Evolutionary conservation across 768 basidiomycete genomes (phyloP).

Genomic region (Amylocystis lapponica): DNA sequence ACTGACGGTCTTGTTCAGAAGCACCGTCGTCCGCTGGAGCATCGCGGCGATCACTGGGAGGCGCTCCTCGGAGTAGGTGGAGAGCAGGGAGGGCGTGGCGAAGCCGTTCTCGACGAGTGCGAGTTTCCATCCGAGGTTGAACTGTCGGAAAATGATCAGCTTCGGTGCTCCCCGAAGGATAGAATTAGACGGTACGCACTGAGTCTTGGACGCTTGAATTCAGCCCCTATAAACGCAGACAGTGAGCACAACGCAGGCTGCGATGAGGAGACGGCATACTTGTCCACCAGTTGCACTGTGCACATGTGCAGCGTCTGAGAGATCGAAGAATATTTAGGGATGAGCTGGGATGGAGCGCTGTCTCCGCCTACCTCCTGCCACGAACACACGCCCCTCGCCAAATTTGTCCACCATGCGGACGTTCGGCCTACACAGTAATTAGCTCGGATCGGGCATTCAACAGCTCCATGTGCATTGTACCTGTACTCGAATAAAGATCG

Average conservation of each 20-base stretch:
- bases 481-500: not conserved
- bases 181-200: slow-evolving; percentile 1
- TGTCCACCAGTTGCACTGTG: slow-evolving; percentile 40
- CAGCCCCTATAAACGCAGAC: slow-evolving; percentile 18
- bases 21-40: slow-evolving; percentile 17
- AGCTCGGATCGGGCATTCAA: too few relatives aligned
- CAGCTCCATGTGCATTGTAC: slow-evolving; percentile 11
- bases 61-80: slow-evolving; percentile 25
- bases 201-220: slow-evolving; percentile 26
- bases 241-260: not conserved
- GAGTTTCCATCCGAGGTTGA: slow-evolving; percentile 27
- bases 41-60: slow-evolving; percentile 25
- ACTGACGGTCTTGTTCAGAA: slow-evolving; percentile 5
- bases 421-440: too few relatives aligned
- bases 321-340: not conserved
- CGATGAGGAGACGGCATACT: slow-evolving; percentile 7
- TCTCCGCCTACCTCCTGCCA: slow-evolving; percentile 38
- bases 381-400: slow-evolving; percentile 36
- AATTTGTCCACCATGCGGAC: slow-evolving; percentile 43
- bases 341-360: not conserved
- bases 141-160: slow-evolving; percentile 4
- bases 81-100: slow-evolving; percentile 20
- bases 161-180: not conserved
- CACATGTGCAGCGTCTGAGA: slow-evolving; percentile 43
- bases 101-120: slow-evolving; percentile 24